A percentile compares a stretch with the other conserved stretches of the same genome.
Conservation (phyloP, 306 rosid genomes). For the Cucurbita moschata region DNA sequence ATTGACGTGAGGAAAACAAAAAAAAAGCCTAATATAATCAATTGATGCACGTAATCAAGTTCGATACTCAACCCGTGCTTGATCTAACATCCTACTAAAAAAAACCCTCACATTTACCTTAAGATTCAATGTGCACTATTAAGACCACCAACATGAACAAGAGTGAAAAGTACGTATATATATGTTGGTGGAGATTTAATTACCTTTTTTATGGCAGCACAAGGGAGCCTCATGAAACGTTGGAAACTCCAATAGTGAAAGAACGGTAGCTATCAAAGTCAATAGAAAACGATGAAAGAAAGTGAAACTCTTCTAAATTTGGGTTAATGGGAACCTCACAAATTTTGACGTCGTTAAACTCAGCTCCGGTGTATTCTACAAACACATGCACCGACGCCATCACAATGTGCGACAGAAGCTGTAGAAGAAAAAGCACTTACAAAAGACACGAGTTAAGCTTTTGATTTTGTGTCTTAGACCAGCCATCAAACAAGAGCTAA, state of each 20-base stretch:
- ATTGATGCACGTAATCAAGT: too few relatives aligned
- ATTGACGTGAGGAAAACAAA: too few relatives aligned
- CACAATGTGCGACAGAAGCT: constrained; percentile 9
- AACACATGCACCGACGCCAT: constrained; percentile 28
- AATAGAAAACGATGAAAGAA: constrained; percentile 65
- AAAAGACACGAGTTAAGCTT: not conserved
- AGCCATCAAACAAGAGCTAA: too few relatives aligned
- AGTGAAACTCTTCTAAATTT: constrained; percentile 43
- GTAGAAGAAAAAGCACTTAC: not conserved
- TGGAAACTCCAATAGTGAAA: constrained; percentile 55
- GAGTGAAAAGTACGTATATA: too few relatives aligned
- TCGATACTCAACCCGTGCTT: too few relatives aligned
- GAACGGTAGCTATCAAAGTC: constrained; percentile 52
- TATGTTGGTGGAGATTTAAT: too few relatives aligned
- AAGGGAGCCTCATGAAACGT: constrained; percentile 66
- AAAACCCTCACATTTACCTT: too few relatives aligned
- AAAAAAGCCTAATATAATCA: too few relatives aligned
- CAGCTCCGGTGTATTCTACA: constrained; percentile 72
- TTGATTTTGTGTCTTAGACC: too few relatives aligned
- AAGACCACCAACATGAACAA: too few relatives aligned
- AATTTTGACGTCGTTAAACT: constrained; percentile 44
- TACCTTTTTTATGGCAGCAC: constrained; percentile 39
- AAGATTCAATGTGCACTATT: too few relatives aligned
- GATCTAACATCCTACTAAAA: too few relatives aligned
- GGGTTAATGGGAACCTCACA: constrained; percentile 49